These are phyloP conservation scores for Physcomitrellopsis africana DNA, from an alignment of 225 moss, liverwort and hornwort species.

Conservation along the genomic window DNA sequence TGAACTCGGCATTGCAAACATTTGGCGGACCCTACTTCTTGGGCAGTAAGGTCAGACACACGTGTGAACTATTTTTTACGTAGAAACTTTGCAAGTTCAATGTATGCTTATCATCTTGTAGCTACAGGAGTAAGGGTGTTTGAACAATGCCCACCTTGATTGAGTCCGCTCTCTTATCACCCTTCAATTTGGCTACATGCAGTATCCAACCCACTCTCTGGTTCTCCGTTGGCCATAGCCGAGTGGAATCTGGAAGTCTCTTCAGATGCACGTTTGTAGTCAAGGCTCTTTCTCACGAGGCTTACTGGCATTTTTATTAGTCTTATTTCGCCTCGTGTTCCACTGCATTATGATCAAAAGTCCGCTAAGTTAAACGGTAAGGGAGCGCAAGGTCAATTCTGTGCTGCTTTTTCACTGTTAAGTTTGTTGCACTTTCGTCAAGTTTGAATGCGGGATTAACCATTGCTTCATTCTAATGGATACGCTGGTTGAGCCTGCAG, in stretches of 20 bases:
- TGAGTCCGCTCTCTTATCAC: no score
- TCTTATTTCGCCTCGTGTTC: neutral
- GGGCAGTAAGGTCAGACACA: conserved; percentile 54
- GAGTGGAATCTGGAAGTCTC: no score
- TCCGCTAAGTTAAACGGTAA: neutral
- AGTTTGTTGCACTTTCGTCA: no score
- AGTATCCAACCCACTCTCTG: no score
- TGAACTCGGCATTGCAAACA: conserved; percentile 54
- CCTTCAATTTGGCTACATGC: no score
- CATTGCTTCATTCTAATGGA: no score
- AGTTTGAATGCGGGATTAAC: no score
- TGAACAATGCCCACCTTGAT: no score
- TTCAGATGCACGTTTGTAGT: no score
- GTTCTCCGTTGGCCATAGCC: no score
- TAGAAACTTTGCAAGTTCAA: neutral
- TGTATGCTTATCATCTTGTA: neutral
- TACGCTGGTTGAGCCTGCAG: conserved; percentile 35
- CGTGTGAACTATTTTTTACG: neutral
- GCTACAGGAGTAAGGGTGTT: no score
- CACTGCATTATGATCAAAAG: neutral
- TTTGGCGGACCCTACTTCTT: conserved; percentile 83
- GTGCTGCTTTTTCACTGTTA: neutral
- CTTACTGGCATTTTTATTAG: neutral
- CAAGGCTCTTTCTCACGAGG: neutral
- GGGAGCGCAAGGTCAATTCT: neutral